Base-by-base conservation (phyloP, 1,284 basidiomycete genomes). In the Cerrena zonata region DNA sequence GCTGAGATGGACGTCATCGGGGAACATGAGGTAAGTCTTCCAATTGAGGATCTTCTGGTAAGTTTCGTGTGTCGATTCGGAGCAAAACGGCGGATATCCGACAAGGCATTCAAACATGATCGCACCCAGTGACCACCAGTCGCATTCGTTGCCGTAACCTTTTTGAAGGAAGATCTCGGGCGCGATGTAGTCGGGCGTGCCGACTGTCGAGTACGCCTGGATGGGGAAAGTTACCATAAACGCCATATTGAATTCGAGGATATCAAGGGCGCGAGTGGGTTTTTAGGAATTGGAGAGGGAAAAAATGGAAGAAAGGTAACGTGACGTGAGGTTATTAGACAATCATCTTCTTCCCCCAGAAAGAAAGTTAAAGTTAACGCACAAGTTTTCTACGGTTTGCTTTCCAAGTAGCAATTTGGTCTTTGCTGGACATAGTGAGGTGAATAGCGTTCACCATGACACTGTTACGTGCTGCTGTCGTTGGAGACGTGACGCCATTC, bases 91-190 rank as follows among this genome's bases (percentile, higher is more conserved):
- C 11, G 94, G 94, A 67, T 95, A 97, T 56, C 92, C 95, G 60
- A 97, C 93, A 22, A 99, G 78, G 70, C 95, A 98, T 70, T 99
- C 95, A 65, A 95, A 99, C 87, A 96, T 97, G 71, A 99, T 98
- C 3, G 94, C 94, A 11, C 95, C 91, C 45, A 94, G 72, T 36
- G 91, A 94, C 94, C 94, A 97, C 94, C 94, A 97, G 68, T 97
- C 94, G 65, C 94, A 96, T 70, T 97, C 95, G 69, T 97, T 94
- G 48, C 94, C 93, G 61, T 99, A 99, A 2, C 95, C 95, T 65
- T 96, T 91, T 73, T 96, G 89, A 65, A 95, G 72, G 78, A 99
- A 99, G 65, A 99, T 96, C 65, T 99, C 95, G 1, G 95, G 95
- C 0, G 96, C 94, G 61, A 99, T 99, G 77, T 99, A 99, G 70